These are phyloP conservation scores for Platanus orientalis DNA, from an alignment of 164 flowering plant genomes.

Conservation along the genomic window DNA sequence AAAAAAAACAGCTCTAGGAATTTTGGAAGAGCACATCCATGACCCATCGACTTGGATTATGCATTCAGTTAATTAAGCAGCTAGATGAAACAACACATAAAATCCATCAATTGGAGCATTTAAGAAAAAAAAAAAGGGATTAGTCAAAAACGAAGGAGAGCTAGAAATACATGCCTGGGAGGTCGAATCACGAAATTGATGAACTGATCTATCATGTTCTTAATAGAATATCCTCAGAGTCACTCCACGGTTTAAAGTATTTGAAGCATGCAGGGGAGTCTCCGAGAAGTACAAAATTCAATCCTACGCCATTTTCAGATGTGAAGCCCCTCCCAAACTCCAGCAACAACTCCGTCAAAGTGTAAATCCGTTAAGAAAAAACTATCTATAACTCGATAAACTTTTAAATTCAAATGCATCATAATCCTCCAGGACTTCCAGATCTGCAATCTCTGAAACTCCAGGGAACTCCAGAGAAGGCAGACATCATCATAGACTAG, in stretches of 20 bases:
- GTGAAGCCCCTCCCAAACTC: not conserved
- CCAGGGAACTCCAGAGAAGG: not conserved
- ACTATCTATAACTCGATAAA: not conserved
- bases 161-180: constrained; percentile 52
- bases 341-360: not conserved
- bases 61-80: not conserved
- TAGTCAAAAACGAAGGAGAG: too few species aligned
- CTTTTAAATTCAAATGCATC: not conserved
- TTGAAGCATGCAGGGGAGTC: constrained; percentile 1
- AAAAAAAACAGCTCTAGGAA: too few species aligned
- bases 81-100: not conserved
- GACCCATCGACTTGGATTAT: too few species aligned
- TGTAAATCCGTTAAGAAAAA: not conserved
- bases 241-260: not conserved
- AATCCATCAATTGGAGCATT: not conserved
- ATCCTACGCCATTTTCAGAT: constrained; percentile 6
- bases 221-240: constrained; percentile 3
- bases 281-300: constrained; percentile 10
- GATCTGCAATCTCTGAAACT: not conserved
- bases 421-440: not conserved
- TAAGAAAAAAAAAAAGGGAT: not conserved
- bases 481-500: not conserved
- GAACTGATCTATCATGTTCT: constrained; percentile 85
- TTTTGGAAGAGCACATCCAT: too few species aligned
- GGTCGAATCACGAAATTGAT: constrained; percentile 95